Base-by-base conservation (phyloP, 179 eudicot genomes). In the Corrigiola litoralis region DNA sequence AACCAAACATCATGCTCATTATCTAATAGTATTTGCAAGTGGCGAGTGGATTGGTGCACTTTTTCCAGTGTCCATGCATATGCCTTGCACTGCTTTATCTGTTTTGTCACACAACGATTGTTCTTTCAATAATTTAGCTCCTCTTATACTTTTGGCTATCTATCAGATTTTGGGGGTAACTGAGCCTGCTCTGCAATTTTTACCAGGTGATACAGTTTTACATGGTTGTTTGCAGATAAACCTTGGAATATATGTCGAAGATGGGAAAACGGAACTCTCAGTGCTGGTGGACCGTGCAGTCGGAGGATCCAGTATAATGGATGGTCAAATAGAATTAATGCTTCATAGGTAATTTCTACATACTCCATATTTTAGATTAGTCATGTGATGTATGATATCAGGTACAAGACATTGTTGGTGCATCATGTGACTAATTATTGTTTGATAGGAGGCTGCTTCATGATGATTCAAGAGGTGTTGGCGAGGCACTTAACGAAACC, bases 241-340 rank as follows among this genome's bases (percentile, higher is more conserved):
- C 71, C 84, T 92, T 57, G 98, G 98, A 48, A 83, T 87, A 34
- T 92, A 84, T 74, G 63, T 87, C 37, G 75, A 79, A 72, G 98
- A 90, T 79, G 95, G 78, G 50, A 81, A 47, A 69, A 78, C 45
- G 44, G 98, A 90, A 70, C 76, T 92, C 31, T 92, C 98, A 16
- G 86, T 92, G 37, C 80, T 92, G 79, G 98, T 92, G 29, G 96
- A 92, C 68, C 88, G 96, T 65, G 81, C 98, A 38, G 86, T 92
- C 65, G 98, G 98, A 69, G 98, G 96, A 46, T 81, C 98, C 57
- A 92, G 96, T 72, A 65, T 87, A 64, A 79, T 67, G 63, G 96
- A 92, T 79, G 98, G 96, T 55, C 95, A 92, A 69, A 70, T 92
- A 78, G 98, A 92, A 75, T 73, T 92, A 70, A 92, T 92, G 98